Percentiles rank a stretch among this genome's conserved stretches.
phyloP scores from a whole-genome alignment of 106 monocot genomes.

The Dioscorea dumetorum region DNA sequence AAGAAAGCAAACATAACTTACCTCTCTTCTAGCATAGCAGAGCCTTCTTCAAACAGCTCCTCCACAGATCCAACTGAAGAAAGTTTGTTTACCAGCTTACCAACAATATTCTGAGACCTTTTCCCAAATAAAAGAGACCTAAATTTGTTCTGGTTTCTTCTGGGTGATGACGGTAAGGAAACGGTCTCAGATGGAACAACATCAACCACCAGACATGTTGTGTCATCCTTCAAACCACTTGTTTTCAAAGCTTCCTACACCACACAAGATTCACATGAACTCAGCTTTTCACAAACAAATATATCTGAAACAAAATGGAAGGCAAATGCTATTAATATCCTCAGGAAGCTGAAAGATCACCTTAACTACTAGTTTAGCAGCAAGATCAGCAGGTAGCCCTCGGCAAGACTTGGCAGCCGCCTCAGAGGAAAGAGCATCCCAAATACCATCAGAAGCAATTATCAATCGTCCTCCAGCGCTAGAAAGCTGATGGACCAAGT shows the following conservation, averaged over 20 bases:
- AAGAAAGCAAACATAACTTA: conserved; percentile 8
- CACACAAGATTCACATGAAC: not conserved
- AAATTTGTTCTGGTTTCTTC: conserved; percentile 63
- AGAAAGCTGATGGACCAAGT: conserved; percentile 52
- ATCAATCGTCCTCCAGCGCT: conserved; percentile 79
- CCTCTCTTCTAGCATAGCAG: conserved; percentile 91
- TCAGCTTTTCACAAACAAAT: too few relatives aligned
- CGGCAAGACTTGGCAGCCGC: conserved; percentile 75
- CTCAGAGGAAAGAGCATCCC: conserved; percentile 88
- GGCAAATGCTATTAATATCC: not conserved
- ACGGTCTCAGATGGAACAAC: conserved; percentile 57
- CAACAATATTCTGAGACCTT: conserved; percentile 29
- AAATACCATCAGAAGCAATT: conserved; percentile 97
- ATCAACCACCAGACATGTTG: conserved; percentile 93
- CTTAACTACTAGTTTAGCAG: conserved; percentile 96
- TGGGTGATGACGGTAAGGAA: conserved; percentile 28
- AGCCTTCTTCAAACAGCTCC: conserved; percentile 93
- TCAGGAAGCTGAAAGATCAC: conserved; percentile 16
- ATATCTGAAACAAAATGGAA: too few relatives aligned
- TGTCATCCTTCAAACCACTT: conserved; percentile 96
- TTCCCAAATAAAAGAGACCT: conserved; percentile 62
- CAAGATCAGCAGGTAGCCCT: conserved; percentile 77
- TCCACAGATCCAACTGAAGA: conserved; percentile 69
- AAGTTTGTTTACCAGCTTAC: conserved; percentile 38
- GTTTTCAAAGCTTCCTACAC: conserved; percentile 81